Evolutionary conservation across 2,329 filamentous ascomycete genomes (phyloP).

Genomic region (Aspergillus sp.): DNA sequence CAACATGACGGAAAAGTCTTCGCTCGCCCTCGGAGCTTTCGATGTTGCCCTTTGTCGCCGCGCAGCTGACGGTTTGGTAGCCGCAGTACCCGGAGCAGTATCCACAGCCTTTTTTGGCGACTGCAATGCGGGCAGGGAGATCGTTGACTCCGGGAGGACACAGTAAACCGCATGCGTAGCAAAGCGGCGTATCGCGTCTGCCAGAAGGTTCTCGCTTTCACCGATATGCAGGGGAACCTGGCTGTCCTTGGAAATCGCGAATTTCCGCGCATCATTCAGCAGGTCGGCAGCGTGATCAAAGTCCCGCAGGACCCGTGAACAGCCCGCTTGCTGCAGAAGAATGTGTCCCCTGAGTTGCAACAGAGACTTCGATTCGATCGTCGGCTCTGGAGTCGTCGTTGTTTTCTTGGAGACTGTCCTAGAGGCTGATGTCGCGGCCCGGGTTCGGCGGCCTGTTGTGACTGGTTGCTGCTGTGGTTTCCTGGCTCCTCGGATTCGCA

Average conservation of each 20-base stretch:
- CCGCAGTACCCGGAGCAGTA: conserved; percentile 28
- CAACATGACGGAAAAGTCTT: conserved; percentile 29
- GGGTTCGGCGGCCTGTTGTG: conserved; percentile 19
- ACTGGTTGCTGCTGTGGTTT: conserved; percentile 15
- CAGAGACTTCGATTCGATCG: conserved; percentile 29
- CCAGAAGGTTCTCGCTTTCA: conserved; percentile 28
- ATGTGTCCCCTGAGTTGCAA: conserved; percentile 41
- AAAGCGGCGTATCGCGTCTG: conserved; percentile 44
- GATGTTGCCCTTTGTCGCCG: conserved; percentile 20
- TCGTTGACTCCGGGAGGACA: conserved; percentile 82
- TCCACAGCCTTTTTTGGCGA: conserved; percentile 20
- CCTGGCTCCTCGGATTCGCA: conserved; percentile 26
- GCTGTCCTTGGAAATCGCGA: conserved; percentile 43
- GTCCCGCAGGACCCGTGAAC: conserved; percentile 36
- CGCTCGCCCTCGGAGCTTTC: conserved; percentile 18
- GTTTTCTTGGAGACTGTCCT: conserved; percentile 13
- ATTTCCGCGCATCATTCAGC: conserved; percentile 34
- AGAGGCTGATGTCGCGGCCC: conserved; percentile 18
- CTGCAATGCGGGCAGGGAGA: conserved; percentile 68
- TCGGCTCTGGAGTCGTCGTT: conserved; percentile 8
- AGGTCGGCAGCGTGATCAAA: conserved; percentile 51
- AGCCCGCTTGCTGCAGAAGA: conserved; percentile 42
- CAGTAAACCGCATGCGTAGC: conserved; percentile 75
- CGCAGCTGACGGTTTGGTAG: conserved; percentile 12
- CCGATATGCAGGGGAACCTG: conserved; percentile 46